Conservation (phyloP, 345 rosid species). For the Cardamine chenopodiifolia region DNA sequence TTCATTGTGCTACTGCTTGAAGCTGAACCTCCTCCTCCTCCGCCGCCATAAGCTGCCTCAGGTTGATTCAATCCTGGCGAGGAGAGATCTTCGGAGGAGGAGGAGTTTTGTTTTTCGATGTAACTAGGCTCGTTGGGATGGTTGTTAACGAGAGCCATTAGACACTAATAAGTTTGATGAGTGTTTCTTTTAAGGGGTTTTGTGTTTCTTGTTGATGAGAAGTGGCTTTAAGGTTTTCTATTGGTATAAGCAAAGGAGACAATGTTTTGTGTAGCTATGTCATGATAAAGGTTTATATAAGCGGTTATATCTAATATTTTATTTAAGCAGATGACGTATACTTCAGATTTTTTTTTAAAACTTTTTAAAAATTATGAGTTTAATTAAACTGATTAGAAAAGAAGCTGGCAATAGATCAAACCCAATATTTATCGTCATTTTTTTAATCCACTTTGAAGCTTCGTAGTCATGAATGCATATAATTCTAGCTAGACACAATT, state of each 20-base stretch:
- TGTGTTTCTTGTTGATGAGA: constrained; percentile 22
- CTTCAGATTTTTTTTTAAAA: constrained; percentile 2
- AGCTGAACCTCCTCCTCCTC: constrained; percentile 44
- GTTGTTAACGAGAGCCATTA: constrained; percentile 59
- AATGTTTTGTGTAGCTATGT: constrained; percentile 40
- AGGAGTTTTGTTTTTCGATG: constrained; percentile 39
- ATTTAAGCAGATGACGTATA: constrained; percentile 36
- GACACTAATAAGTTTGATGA: constrained; percentile 6
- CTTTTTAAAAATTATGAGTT: not conserved
- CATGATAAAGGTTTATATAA: constrained; percentile 43
- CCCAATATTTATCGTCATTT: constrained; percentile 16
- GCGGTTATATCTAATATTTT: constrained; percentile 33
- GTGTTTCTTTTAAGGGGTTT: constrained; percentile 2
- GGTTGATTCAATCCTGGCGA: constrained; percentile 43
- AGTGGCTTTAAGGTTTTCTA: constrained; percentile 32
- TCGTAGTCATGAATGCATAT: constrained; percentile 24
- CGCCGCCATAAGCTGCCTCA: constrained; percentile 30
- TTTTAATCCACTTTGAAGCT: constrained; percentile 17
- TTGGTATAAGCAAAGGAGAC: constrained; percentile 39
- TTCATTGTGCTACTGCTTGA: constrained; percentile 53
- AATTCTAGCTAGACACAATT: constrained; percentile 16
- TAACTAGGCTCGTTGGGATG: constrained; percentile 37
- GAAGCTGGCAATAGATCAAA: constrained; percentile 39
- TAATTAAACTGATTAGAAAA: constrained; percentile 27
- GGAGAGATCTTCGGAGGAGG: constrained; percentile 47